These are phyloP conservation scores for Cyanidiococcus yangmingshanensis DNA, from an alignment of 23 red algal species.

Conservation along the genomic window DNA sequence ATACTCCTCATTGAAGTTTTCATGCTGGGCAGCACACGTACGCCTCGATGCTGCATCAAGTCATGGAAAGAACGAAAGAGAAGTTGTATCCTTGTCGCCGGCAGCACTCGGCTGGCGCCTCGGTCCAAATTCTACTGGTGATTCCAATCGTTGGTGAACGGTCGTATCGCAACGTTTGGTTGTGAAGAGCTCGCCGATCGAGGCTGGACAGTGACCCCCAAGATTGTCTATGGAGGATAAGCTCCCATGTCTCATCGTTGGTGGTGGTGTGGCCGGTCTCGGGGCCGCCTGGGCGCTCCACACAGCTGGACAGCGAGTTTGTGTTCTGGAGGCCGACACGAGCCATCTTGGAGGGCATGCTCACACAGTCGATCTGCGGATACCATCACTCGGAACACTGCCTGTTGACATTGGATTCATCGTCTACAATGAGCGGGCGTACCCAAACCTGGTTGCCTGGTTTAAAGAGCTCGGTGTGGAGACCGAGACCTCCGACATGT, in stretches of 20 bases:
- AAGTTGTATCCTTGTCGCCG: too few species aligned
- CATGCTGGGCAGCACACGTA: too few species aligned
- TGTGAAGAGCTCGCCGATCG: too few species aligned
- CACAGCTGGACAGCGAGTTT: constrained; percentile 45
- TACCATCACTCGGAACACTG: neutral
- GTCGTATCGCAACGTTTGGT: too few species aligned
- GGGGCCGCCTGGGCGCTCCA: constrained; percentile 79
- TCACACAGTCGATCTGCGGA: constrained; percentile 37
- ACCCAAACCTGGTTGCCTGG: constrained; percentile 76
- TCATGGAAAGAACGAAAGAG: too few species aligned
- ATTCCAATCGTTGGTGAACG: too few species aligned
- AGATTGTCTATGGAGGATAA: neutral
- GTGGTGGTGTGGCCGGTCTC: constrained; percentile 68
- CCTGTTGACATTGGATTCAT: constrained; percentile 48
- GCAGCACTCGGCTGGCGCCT: too few species aligned
- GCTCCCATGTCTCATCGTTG: constrained; percentile 38
- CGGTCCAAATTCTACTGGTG: too few species aligned
- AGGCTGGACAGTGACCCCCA: too few species aligned
- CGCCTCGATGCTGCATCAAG: too few species aligned
- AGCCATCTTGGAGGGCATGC: constrained; percentile 68
- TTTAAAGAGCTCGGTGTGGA: constrained; percentile 55
- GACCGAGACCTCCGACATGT: constrained; percentile 80
- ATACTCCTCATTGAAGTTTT: too few species aligned
- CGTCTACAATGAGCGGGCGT: constrained; percentile 84
- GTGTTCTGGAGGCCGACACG: constrained; percentile 54